phyloP scores from a whole-genome alignment of 2,329 filamentous ascomycete genomes.

The Colletotrichum sp. region DNA sequence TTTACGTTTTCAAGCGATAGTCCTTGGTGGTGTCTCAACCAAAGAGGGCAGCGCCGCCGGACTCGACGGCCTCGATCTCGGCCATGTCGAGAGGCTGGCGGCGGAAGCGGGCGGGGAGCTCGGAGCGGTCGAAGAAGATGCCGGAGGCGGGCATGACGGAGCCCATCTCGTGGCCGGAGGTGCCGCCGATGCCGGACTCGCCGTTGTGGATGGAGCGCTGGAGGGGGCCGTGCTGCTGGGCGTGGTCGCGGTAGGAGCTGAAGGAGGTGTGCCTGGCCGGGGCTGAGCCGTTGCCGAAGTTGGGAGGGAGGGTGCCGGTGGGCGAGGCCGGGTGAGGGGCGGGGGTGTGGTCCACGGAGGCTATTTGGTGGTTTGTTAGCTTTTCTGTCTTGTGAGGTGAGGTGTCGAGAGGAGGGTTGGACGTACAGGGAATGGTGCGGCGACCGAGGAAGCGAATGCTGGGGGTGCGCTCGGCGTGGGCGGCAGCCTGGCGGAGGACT shows the following conservation, averaged over 20 bases:
- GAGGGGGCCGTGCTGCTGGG: slow-evolving; percentile 79
- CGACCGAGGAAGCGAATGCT: slow-evolving; percentile 68
- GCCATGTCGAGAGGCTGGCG: slow-evolving; percentile 73
- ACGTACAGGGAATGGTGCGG: slow-evolving; percentile 62
- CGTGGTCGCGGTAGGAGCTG: slow-evolving; percentile 77
- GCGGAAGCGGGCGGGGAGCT: slow-evolving; percentile 85
- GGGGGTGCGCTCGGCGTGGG: slow-evolving; percentile 63
- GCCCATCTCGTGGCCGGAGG: slow-evolving; percentile 73
- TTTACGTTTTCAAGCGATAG: background rate
- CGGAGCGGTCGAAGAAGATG: slow-evolving; percentile 84
- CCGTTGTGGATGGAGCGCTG: slow-evolving; percentile 55
- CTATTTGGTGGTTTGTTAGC: slow-evolving; percentile 42
- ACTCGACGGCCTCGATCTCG: slow-evolving; percentile 97
- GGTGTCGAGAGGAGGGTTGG: background rate
- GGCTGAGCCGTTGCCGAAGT: slow-evolving; percentile 42
- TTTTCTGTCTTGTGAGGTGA: background rate
- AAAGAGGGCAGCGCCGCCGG: slow-evolving; percentile 75
- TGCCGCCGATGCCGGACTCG: slow-evolving; percentile 57
- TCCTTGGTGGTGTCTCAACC: slow-evolving; percentile 38
- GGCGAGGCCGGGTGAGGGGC: slow-evolving; percentile 76
- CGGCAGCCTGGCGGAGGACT: slow-evolving; percentile 62
- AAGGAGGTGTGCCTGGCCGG: slow-evolving; percentile 63
- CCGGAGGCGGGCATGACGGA: slow-evolving; percentile 73
- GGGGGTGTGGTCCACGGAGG: slow-evolving; percentile 73
- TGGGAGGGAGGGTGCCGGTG: slow-evolving; percentile 63